Evolutionary conservation across 768 basidiomycete genomes (phyloP), one percentile per base, ranked within the genome.

Genomic region (Termitomyces sp.): DNA sequence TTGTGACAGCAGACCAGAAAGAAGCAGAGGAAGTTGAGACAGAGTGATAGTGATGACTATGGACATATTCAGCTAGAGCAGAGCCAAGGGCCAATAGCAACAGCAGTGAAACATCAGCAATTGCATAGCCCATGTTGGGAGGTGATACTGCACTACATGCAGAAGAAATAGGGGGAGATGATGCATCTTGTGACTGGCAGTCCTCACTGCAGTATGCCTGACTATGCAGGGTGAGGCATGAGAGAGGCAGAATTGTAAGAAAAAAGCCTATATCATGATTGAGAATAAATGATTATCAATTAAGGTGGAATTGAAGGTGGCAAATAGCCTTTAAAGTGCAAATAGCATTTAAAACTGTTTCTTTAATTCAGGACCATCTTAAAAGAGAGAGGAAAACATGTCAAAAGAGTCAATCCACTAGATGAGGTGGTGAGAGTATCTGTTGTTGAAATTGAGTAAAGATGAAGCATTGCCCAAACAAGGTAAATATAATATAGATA

Each of bases 151-250:
- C 77, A 63, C 87, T 88, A 70, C 85, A 88, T 6, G 83, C 76
- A 6, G 83, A 84, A 34, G 86, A 88, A 46, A 87, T 77, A 45
- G 85, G 84, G 1, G 88, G 87, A 0, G 87, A 88, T 4, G 83
- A 81, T 57, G 81, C 72, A 70, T 90, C 89, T 50, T 75, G 70
- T 58, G 70, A 76, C 67, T 86, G 81, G 68, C 89, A 91, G 62
- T 82, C 79, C 64, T 85, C 83, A 67, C 83, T 86, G 73, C 88
- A 90, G 70, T 89, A 91, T 0, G 84, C 81, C 58, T 78, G 81
- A 58, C 87, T 88, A 59, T 88, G 59, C 55, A 65, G 65, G 63
- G 46, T 56, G 36, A 63, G 67, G 63, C 58, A 55, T 51, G 61
- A 47, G 54, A 61, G 45, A 53, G 61, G 52, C 60, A 63, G 45